Evolutionary conservation across 352 stramenopile species (phyloP).

Genomic region (Phytophthora agathidicida): DNA sequence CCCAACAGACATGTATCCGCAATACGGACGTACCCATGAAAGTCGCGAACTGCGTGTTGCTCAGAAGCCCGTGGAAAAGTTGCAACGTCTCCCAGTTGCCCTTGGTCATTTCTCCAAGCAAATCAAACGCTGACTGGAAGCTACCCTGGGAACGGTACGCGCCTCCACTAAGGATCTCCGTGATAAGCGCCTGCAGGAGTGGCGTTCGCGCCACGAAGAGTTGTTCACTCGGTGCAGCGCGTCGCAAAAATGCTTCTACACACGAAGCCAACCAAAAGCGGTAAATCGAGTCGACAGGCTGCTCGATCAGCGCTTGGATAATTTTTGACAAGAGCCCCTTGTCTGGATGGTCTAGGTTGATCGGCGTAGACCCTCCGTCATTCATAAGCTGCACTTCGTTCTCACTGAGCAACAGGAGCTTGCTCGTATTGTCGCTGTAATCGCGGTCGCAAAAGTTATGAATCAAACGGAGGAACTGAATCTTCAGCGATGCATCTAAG

Average conservation of each 20-base stretch:
- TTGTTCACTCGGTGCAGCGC: constrained; percentile 84
- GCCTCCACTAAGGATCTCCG: constrained; percentile 86
- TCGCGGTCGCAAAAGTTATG: constrained; percentile 98
- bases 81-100: constrained; percentile 91
- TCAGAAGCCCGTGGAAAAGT: constrained; percentile 89
- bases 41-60: constrained; percentile 87
- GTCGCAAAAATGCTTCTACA: constrained; percentile 95
- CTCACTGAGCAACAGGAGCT: constrained; percentile 80
- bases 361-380: constrained; percentile 45
- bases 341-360: constrained; percentile 68
- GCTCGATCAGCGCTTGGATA: constrained; percentile 87
- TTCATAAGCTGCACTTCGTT: constrained; percentile 66
- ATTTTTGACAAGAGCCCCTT: constrained; percentile 93
- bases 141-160: constrained; percentile 89
- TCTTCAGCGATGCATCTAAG: constrained; percentile 93
- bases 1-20: not conserved
- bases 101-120: constrained; percentile 96
- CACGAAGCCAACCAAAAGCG: constrained; percentile 97
- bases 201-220: constrained; percentile 91
- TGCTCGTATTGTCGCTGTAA: constrained; percentile 84
- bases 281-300: constrained; percentile 94
- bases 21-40: constrained; percentile 81
- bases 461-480: constrained; percentile 95
- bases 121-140: constrained; percentile 96
- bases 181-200: constrained; percentile 87